phyloP scores from a whole-genome alignment of 176 grass and related monocot species.

The Tuctoria greenei region DNA sequence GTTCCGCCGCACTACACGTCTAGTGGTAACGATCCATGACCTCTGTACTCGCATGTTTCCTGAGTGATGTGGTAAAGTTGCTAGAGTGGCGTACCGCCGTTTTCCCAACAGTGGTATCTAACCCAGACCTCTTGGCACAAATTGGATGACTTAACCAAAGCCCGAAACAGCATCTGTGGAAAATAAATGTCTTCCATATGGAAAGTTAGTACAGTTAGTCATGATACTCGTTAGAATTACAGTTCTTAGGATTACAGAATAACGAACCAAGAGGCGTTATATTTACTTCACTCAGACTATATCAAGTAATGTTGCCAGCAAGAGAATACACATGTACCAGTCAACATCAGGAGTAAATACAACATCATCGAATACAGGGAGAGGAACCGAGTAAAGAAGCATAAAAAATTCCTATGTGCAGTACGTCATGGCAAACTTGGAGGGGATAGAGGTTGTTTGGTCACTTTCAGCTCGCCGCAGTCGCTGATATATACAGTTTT shows the following conservation, averaged over 20 bases:
- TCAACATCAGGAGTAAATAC: slow-evolving; percentile 7
- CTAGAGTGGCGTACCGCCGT: no score
- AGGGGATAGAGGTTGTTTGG: slow-evolving; percentile 74
- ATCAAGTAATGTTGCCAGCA: not conserved
- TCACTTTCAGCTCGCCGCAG: slow-evolving; percentile 85
- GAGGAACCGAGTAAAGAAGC: slow-evolving; percentile 15
- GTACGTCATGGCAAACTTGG: slow-evolving; percentile 67
- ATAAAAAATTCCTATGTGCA: slow-evolving; percentile 24
- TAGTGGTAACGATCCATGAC: no score
- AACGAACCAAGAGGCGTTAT: not conserved
- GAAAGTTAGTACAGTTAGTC: not conserved
- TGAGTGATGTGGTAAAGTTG: no score
- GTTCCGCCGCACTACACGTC: no score
- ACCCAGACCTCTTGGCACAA: no score
- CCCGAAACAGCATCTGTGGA: not conserved
- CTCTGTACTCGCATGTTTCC: no score
- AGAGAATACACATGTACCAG: not conserved
- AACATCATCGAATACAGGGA: not conserved
- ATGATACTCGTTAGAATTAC: not conserved
- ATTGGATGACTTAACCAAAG: not conserved
- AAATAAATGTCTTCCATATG: not conserved
- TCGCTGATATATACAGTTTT: slow-evolving; percentile 86
- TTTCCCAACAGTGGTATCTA: no score
- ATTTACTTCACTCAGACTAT: not conserved
- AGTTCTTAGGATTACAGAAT: not conserved